phyloP scores from a whole-genome alignment of 345 rosid species.

The Linum tenue region DNA sequence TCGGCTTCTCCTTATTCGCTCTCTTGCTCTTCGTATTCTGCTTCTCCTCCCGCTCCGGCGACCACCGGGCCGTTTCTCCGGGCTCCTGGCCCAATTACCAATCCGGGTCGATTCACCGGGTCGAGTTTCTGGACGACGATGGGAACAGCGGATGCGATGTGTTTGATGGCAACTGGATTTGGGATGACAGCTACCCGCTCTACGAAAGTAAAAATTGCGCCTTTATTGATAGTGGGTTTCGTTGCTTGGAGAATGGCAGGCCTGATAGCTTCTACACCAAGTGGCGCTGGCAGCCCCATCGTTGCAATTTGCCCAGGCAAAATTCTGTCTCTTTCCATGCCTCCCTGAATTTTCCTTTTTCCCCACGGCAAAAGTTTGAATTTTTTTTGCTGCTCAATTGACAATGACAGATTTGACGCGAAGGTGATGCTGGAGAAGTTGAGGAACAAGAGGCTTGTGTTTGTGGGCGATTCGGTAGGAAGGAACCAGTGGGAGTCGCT shows the following conservation, averaged over 20 bases:
- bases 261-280: slow-evolving; percentile 60
- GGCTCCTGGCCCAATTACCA: no score
- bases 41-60: not conserved
- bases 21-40: no score
- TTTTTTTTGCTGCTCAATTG: not conserved
- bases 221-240: slow-evolving; percentile 45
- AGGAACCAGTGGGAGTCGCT: slow-evolving; percentile 97
- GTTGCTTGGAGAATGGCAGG: slow-evolving; percentile 63
- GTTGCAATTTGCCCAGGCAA: slow-evolving; percentile 62
- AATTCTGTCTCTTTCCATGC: not conserved
- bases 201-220: slow-evolving; percentile 50
- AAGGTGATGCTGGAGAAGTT: slow-evolving; percentile 55
- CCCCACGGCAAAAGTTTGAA: not conserved
- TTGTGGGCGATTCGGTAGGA: slow-evolving; percentile 92
- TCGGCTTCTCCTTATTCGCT: no score
- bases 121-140: slow-evolving; percentile 41
- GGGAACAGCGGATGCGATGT: slow-evolving; percentile 41
- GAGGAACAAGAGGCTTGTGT: slow-evolving; percentile 52
- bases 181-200: slow-evolving; percentile 55
- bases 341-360: not conserved
- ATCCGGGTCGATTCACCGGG: not conserved
- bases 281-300: slow-evolving; percentile 75
- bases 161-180: slow-evolving; percentile 66
- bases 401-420: slow-evolving; percentile 50
- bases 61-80: no score